A percentile compares a stretch with the other conserved stretches of the same genome.
phyloP scores from a whole-genome alignment of 2,329 filamentous ascomycete genomes.

The Talaromyces rugulosus region DNA sequence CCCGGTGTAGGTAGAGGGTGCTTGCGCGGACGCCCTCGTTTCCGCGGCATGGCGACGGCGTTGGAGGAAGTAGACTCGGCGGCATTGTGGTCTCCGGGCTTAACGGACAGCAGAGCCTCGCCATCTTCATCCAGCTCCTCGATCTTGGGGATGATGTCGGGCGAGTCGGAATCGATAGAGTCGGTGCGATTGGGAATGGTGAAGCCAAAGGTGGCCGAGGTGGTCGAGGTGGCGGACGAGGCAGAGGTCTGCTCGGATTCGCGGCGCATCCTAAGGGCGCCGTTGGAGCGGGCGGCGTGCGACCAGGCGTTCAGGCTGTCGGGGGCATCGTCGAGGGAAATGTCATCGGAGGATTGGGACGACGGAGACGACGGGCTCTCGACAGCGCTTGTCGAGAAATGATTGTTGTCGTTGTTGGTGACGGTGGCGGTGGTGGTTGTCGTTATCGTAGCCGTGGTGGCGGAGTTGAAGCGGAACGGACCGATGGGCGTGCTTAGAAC shows the following conservation, averaged over 20 bases:
- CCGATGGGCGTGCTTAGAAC: constrained; percentile 11
- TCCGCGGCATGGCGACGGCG: constrained; percentile 45
- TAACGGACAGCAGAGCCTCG: constrained; percentile 27
- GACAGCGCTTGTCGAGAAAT: constrained; percentile 17
- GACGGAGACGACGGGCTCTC: constrained; percentile 12
- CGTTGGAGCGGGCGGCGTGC: constrained; percentile 12
- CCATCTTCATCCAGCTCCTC: constrained; percentile 51
- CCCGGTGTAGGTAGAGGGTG: constrained; percentile 62
- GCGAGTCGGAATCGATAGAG: constrained; percentile 13
- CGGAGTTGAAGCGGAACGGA: constrained; percentile 16
- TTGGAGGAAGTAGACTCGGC: constrained; percentile 16
- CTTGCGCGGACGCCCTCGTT: constrained; percentile 78
- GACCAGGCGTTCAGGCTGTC: constrained; percentile 19
- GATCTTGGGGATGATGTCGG: constrained; percentile 46
- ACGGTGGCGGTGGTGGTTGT: constrained; percentile 2
- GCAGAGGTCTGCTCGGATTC: constrained; percentile 17
- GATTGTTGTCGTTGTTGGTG: constrained; percentile 13
- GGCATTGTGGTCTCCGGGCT: constrained; percentile 1
- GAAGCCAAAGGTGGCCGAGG: constrained; percentile 15
- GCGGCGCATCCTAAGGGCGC: constrained; percentile 13
- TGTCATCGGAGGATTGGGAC: constrained; percentile 19
- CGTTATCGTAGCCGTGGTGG: constrained; percentile 14
- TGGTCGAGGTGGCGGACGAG: constrained; percentile 23
- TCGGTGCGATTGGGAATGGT: background rate
- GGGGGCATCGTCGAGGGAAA: constrained; percentile 31